Conservation (phyloP, 2,329 filamentous ascomycete genomes). For the Trichoderma brevicompactum region DNA sequence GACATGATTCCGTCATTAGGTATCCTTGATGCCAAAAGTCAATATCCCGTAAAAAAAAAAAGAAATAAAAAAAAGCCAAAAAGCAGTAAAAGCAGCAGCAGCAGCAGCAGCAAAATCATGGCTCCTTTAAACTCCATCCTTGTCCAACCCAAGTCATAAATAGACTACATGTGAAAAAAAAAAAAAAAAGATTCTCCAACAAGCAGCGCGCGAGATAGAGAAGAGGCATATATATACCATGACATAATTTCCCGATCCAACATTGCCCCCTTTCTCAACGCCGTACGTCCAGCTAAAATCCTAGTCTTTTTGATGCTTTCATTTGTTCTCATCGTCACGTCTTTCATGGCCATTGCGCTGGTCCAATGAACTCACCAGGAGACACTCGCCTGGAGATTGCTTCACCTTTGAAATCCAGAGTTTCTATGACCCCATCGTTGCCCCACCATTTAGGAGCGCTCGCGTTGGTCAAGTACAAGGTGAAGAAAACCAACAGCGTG, state of each 20-base stretch:
- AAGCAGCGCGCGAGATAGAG: background rate
- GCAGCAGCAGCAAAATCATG: background rate
- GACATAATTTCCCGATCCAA: background rate
- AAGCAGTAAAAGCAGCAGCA: background rate
- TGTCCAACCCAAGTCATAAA: slow-evolving; percentile 19
- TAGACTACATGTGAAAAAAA: background rate
- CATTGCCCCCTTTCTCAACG: slow-evolving; percentile 14
- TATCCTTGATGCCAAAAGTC: slow-evolving; percentile 17
- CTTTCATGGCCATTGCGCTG: slow-evolving; percentile 50
- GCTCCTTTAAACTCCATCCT: slow-evolving; percentile 29
- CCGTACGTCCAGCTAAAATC: slow-evolving; percentile 14
- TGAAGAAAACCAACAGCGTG: slow-evolving; percentile 72
- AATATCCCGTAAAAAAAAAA: background rate
- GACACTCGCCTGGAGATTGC: slow-evolving; percentile 50
- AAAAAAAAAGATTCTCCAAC: slow-evolving; percentile 10
- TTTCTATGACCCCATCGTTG: slow-evolving; percentile 54
- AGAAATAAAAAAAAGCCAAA: background rate
- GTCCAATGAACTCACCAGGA: slow-evolving; percentile 56
- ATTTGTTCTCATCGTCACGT: background rate
- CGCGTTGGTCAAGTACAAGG: slow-evolving; percentile 63
- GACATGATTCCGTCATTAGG: slow-evolving; percentile 8
- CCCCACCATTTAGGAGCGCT: slow-evolving; percentile 66
- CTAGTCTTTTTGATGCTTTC: slow-evolving; percentile 3
- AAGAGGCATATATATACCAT: slow-evolving; percentile 7
- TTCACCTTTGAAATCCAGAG: slow-evolving; percentile 50